Conservation (phyloP, 208 protist species). For the Cochliopodium minus region DNA sequence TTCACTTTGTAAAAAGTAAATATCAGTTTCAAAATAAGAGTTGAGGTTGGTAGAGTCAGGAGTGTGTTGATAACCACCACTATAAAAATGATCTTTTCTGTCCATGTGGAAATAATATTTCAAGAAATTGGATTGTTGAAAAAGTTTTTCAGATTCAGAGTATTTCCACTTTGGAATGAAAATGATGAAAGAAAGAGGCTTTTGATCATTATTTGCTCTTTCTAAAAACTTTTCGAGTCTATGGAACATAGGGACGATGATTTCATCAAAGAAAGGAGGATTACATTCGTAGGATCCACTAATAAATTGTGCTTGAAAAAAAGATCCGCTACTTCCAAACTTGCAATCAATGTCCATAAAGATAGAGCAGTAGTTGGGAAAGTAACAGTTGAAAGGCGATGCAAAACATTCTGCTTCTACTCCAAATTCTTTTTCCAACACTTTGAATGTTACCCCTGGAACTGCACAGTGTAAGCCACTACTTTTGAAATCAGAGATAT, state of each 20-base stretch:
- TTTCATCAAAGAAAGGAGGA: conserved; percentile 51
- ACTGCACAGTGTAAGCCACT: no score
- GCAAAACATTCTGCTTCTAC: conserved; percentile 57
- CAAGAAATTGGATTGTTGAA: not conserved
- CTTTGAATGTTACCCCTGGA: no score
- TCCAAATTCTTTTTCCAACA: conserved; percentile 28
- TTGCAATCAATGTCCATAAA: conserved; percentile 54
- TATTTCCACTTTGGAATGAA: conserved; percentile 17
- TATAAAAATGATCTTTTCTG: not conserved
- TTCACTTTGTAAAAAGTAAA: conserved; percentile 7
- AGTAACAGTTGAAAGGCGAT: conserved; percentile 53
- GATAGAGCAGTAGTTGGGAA: conserved; percentile 43
- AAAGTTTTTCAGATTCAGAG: not conserved
- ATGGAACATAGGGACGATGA: conserved; percentile 38
- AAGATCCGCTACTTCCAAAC: conserved; percentile 53
- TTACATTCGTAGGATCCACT: conserved; percentile 47
- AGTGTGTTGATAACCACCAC: not conserved
- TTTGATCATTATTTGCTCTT: conserved; percentile 12
- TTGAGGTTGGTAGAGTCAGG: not conserved
- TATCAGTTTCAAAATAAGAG: not conserved
- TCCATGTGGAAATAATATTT: not conserved
- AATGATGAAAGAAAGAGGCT: conserved; percentile 6
- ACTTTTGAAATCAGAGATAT: no score
- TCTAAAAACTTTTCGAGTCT: conserved; percentile 30
- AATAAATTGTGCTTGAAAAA: conserved; percentile 51